These are phyloP conservation scores for Aspergillus proliferans DNA, from an alignment of 2,329 filamentous ascomycete genomes.

Conservation along the genomic window DNA sequence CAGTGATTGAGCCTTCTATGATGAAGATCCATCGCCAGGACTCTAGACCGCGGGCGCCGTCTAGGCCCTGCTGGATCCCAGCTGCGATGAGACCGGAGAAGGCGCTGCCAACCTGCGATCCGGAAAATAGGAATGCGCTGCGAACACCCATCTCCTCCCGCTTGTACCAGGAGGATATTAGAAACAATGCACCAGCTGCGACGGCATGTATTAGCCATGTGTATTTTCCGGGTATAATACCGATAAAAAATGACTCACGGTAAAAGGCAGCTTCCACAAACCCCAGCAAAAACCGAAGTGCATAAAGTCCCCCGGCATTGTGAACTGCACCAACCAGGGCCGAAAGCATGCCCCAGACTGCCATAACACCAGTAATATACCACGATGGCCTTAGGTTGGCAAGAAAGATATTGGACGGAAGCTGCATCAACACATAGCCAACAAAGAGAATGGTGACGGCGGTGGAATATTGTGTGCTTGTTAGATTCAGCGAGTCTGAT, in stretches of 20 bases:
- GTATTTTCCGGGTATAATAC: no score
- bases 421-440: constrained; percentile 15
- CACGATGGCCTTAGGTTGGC: no score
- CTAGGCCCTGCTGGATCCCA: constrained; percentile 22
- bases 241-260: no score
- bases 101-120: constrained; percentile 12
- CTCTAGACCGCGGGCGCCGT: constrained; percentile 21
- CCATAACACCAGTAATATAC: no score
- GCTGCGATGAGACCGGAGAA: constrained; percentile 12
- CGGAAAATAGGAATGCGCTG: constrained; percentile 35
- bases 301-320: constrained; percentile 4
- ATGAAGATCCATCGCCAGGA: constrained; percentile 53
- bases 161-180: constrained; percentile 63
- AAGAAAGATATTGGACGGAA: no score
- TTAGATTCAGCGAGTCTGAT: constrained; percentile 31
- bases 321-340: no score
- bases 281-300: constrained; percentile 34
- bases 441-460: constrained; percentile 41
- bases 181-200: constrained; percentile 54
- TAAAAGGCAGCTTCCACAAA: constrained; percentile 43
- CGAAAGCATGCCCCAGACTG: no score
- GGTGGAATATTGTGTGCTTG: constrained; percentile 40
- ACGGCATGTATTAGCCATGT: no score
- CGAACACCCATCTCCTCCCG: constrained; percentile 44
- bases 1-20: constrained; percentile 44